Evolutionary conservation across 2,329 filamentous ascomycete species (phyloP).

Genomic region (Ophiosphaerella korrae): DNA sequence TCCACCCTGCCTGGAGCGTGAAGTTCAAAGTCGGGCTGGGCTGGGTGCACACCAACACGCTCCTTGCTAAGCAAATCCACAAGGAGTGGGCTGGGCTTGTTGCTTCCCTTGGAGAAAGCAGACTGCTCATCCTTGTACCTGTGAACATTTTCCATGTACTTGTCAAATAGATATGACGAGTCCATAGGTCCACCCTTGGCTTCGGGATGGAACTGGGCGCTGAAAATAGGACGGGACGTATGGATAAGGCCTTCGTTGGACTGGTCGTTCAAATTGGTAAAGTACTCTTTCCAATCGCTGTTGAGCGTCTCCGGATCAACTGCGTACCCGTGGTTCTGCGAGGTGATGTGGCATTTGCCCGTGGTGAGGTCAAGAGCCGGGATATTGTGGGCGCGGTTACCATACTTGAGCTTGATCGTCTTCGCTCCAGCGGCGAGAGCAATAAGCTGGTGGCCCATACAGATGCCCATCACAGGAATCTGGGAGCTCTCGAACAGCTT

Average conservation of each 20-base stretch:
- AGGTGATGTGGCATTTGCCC: constrained; percentile 97
- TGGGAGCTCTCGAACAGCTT: constrained; percentile 90
- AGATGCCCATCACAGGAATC: constrained; percentile 96
- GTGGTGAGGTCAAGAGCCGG: constrained; percentile 93
- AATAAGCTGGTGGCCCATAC: constrained; percentile 93
- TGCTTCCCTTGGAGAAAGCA: constrained; percentile 76
- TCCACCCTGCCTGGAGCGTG: constrained; percentile 35
- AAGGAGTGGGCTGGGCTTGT: constrained; percentile 83
- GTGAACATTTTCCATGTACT: constrained; percentile 87
- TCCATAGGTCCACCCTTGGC: constrained; percentile 97
- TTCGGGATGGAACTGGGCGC: constrained; percentile 98
- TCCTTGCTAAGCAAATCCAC: constrained; percentile 92
- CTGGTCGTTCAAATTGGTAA: constrained; percentile 96
- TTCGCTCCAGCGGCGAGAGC: constrained; percentile 85
- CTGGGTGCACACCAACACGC: constrained; percentile 78
- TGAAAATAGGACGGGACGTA: constrained; percentile 94
- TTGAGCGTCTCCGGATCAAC: constrained; percentile 84
- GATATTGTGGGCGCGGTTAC: constrained; percentile 98
- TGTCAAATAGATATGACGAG: constrained; percentile 94
- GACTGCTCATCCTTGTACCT: constrained; percentile 85
- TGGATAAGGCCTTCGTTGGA: constrained; percentile 98
- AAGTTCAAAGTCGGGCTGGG: constrained; percentile 41
- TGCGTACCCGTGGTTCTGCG: constrained; percentile 97
- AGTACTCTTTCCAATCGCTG: constrained; percentile 94
- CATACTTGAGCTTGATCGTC: constrained; percentile 98